These are phyloP conservation scores for Cicer cuneatum DNA, from an alignment of 306 rosid genomes.

Conservation along the genomic window DNA sequence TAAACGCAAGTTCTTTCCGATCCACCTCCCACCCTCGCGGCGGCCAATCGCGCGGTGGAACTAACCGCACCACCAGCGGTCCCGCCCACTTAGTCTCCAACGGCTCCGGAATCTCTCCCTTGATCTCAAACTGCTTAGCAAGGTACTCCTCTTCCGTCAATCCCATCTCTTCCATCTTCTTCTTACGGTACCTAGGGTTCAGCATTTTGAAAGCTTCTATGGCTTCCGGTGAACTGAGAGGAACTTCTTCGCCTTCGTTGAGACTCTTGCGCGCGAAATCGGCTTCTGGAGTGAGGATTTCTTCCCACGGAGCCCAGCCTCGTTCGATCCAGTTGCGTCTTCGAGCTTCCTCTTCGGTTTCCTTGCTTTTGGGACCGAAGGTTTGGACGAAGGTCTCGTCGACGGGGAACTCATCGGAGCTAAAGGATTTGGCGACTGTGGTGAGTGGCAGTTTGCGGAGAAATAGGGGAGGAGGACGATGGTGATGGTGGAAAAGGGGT, in stretches of 20 bases:
- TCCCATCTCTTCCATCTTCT: slow-evolving; percentile 83
- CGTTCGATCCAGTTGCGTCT: slow-evolving; percentile 87
- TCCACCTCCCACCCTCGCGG: slow-evolving; percentile 95
- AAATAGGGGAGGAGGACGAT: slow-evolving; percentile 8
- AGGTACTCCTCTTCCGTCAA: slow-evolving; percentile 78
- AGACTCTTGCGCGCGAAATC: slow-evolving; percentile 84
- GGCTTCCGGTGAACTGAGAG: slow-evolving; percentile 85
- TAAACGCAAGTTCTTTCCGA: slow-evolving; percentile 74
- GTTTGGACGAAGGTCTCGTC: slow-evolving; percentile 74
- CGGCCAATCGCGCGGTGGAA: slow-evolving; percentile 98
- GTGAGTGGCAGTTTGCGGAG: slow-evolving; percentile 16
- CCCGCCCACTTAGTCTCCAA: slow-evolving; percentile 68
- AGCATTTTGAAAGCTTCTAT: slow-evolving; percentile 92
- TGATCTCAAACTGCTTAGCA: slow-evolving; percentile 72
- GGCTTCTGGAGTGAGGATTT: slow-evolving; percentile 83
- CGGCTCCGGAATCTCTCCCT: slow-evolving; percentile 78
- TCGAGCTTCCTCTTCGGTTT: slow-evolving; percentile 90
- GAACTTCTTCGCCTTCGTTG: slow-evolving; percentile 91
- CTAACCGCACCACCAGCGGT: slow-evolving; percentile 64
- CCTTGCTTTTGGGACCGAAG: slow-evolving; percentile 66
- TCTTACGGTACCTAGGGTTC: slow-evolving; percentile 69
- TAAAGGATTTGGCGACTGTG: slow-evolving; percentile 50
- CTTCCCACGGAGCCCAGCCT: slow-evolving; percentile 99
- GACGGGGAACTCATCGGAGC: slow-evolving; percentile 96
- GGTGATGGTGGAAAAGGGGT: slow-evolving; percentile 33